Conservation (phyloP, 345 rosid species). For the Sonneratia alba region DNA sequence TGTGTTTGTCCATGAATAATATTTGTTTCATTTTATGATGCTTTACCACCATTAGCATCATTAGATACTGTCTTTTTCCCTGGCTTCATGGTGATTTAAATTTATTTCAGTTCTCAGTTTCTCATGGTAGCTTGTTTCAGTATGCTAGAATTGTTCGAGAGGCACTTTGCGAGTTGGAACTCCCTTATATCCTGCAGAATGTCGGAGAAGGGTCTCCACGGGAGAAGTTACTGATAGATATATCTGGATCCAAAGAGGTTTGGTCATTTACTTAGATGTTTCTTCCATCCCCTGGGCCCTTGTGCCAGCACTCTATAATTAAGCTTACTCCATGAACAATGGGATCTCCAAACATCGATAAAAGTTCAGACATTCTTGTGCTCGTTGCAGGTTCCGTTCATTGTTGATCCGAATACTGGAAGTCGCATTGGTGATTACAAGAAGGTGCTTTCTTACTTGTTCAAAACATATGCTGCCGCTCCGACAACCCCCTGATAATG, state of each 20-base stretch:
- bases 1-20: background rate
- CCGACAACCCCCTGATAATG: background rate
- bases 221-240: conserved; percentile 35
- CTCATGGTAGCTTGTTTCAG: conserved; percentile 20
- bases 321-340: background rate
- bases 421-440: conserved; percentile 46
- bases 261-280: background rate
- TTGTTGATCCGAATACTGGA: conserved; percentile 71
- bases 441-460: conserved; percentile 56
- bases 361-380: background rate
- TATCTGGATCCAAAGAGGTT: conserved; percentile 63
- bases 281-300: background rate
- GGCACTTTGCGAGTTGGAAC: conserved; percentile 79
- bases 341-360: background rate
- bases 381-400: conserved; percentile 52
- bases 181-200: conserved; percentile 66
- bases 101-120: background rate
- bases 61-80: background rate
- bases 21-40: background rate
- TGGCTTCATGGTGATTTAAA: background rate
- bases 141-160: conserved; percentile 73
- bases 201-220: conserved; percentile 55
- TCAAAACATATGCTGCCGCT: conserved; percentile 43
- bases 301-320: background rate
- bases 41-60: background rate